phyloP scores from a whole-genome alignment of 768 basidiomycete species.

The Suillus tomentosus region DNA sequence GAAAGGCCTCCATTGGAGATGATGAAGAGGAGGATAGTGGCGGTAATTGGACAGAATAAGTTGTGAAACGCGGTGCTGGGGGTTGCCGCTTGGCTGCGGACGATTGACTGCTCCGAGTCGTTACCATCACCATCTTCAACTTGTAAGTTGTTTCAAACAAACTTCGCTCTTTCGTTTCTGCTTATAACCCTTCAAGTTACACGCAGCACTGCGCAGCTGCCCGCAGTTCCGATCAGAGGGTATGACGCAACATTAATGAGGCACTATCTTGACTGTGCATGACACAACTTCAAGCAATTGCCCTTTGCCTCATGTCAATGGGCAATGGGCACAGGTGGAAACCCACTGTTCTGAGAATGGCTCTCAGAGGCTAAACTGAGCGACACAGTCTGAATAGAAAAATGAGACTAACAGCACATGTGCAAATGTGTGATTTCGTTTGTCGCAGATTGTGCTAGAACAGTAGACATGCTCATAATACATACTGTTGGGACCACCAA shows the following conservation, averaged over 20 bases:
- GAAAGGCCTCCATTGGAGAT: conserved; percentile 72
- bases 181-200: conserved; percentile 1
- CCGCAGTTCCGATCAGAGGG: neutral
- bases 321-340: neutral
- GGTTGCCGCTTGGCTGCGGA: conserved; percentile 19
- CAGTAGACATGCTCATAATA: no score
- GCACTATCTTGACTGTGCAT: conserved; percentile 2
- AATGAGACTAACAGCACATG: no score
- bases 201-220: neutral
- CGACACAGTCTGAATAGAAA: no score
- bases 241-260: neutral
- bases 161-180: neutral
- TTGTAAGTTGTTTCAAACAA: neutral
- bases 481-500: no score
- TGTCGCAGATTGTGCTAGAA: no score
- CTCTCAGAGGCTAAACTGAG: no score
- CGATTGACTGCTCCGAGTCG: conserved; percentile 11
- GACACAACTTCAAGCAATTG: neutral
- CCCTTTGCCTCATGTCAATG: conserved; percentile 3
- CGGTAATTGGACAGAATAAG: conserved; percentile 15
- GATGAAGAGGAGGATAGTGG: conserved; percentile 11
- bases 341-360: no score
- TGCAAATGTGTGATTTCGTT: no score
- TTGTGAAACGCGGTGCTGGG: conserved; percentile 14
- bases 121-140: conserved; percentile 10